Evolutionary conservation across 164 flowering plant genomes (phyloP), one percentile per base, ranked within the genome.

Genomic region (Umbellularia californica): DNA sequence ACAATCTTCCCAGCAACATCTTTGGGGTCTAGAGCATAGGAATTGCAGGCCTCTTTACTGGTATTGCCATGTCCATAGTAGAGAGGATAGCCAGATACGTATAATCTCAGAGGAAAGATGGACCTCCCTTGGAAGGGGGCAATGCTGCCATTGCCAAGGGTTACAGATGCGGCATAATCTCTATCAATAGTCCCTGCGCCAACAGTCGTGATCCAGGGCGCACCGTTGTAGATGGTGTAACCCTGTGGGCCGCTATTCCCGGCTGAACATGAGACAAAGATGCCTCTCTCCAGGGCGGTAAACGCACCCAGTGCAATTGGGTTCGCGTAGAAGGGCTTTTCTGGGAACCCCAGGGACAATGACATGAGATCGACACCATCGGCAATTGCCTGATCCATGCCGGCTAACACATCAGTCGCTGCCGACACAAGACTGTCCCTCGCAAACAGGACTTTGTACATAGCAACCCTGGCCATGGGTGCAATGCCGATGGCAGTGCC

Each of bases 1-100:
- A 85, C 41, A 5, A 78, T 50, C 77, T 82, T 85, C 20, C 83
- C 83, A 0, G 75, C 78, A n/a, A 85, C 83, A 1, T 82, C 83
- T n/a, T 76, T 41, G 0, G 81, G 75, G 50, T 83, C 74, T 1
- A 85, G 69, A 1, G 83, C 19, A 50, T 70, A 3, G 3, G 0
- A 3, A 10, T 64, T 24, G 50, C 87, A 83, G 9, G 62, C 72
- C 74, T 76, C 85, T 60, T 77, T 77, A 58, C 82, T 78, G 51
- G 64, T 19, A 28, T 83, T 85, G 22, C 82, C 84, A 24, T 71
- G 23, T 17, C 81, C 85, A 23, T 65, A 83, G 71, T 83, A 85
- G 2, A 85, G 35, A 5, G 82, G 77, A 23, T 66, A 65, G 11
- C 27, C 6, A 0, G 83, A 76, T 5, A 83, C 50, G 12, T 74